phyloP scores from a whole-genome alignment of 495 filamentous ascomycete species.

The Penicillium psychrofluorescens region DNA sequence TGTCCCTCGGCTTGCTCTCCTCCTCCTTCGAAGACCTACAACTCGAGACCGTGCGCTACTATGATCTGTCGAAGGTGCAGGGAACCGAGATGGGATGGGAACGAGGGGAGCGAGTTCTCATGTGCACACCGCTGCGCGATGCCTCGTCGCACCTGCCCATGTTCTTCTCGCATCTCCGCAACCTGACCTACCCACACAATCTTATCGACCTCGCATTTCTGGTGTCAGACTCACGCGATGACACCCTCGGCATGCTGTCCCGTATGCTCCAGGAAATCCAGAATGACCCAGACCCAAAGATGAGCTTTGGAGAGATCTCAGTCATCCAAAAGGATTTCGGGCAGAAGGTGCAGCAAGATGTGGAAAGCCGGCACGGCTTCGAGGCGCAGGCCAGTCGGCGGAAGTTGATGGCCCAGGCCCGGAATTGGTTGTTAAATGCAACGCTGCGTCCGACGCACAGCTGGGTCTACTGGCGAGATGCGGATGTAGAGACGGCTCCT shows the following conservation, averaged over 20 bases:
- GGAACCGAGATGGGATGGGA: slow-evolving; percentile 91
- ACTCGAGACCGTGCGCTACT: slow-evolving; percentile 91
- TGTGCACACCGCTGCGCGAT: slow-evolving; percentile 92
- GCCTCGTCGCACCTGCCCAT: slow-evolving; percentile 89
- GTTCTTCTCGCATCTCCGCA: slow-evolving; percentile 95
- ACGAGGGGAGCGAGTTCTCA: slow-evolving; percentile 84
- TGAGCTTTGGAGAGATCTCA: slow-evolving; percentile 91
- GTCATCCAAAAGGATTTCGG: slow-evolving; percentile 99
- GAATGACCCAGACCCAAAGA: slow-evolving; percentile 62
- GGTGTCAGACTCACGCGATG: slow-evolving; percentile 95
- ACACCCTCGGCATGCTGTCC: slow-evolving; percentile 69
- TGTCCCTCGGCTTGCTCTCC: slow-evolving; percentile 66
- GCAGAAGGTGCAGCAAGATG: slow-evolving; percentile 95
- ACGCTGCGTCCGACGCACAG: slow-evolving; percentile 91
- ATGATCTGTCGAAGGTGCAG: slow-evolving; percentile 86
- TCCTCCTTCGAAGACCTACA: slow-evolving; percentile 63
- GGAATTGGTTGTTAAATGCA: slow-evolving; percentile 95
- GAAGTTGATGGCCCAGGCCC: slow-evolving; percentile 96
- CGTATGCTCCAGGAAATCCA: slow-evolving; percentile 75
- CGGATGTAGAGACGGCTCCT: slow-evolving; percentile 95
- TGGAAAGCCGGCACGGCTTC: slow-evolving; percentile 96
- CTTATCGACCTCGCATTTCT: slow-evolving; percentile 94
- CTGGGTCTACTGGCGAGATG: slow-evolving; percentile 99
- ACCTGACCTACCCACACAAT: slow-evolving; percentile 96
- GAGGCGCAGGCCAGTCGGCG: slow-evolving; percentile 89